Percentiles rank a stretch among this genome's conserved stretches.
Evolutionary conservation across 345 rosid species (phyloP).

Genomic region (Hevea brasiliensis): DNA sequence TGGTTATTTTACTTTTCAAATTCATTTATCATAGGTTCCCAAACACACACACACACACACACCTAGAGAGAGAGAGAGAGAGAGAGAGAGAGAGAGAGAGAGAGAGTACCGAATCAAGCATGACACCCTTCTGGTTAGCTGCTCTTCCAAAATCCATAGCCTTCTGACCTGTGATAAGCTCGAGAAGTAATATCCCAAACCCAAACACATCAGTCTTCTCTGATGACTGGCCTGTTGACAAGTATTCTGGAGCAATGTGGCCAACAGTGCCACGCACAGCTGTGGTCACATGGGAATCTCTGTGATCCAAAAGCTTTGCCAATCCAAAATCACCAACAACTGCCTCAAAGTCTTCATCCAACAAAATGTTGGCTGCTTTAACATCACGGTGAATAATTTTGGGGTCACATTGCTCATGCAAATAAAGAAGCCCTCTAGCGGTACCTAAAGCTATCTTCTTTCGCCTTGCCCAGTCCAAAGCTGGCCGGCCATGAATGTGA

Average conservation of each 20-base stretch:
- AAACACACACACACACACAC: no score
- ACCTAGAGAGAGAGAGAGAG: constrained; percentile 16
- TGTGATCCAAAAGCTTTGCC: constrained; percentile 94
- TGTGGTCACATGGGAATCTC: constrained; percentile 91
- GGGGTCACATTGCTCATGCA: constrained; percentile 94
- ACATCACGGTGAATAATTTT: constrained; percentile 95
- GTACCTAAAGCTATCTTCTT: constrained; percentile 89
- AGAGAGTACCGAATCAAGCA: constrained; percentile 85
- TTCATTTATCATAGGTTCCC: neutral
- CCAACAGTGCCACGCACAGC: constrained; percentile 95
- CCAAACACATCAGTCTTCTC: constrained; percentile 95
- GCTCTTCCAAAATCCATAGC: constrained; percentile 88
- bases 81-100: constrained; percentile 8
- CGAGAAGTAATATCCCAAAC: constrained; percentile 87
- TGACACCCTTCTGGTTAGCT: constrained; percentile 84
- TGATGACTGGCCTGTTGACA: constrained; percentile 90
- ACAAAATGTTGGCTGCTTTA: constrained; percentile 89
- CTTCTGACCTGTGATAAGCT: constrained; percentile 87
- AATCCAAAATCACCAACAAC: constrained; percentile 96
- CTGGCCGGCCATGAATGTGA: constrained; percentile 61
- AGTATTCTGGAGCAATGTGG: constrained; percentile 92
- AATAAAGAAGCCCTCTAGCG: constrained; percentile 80
- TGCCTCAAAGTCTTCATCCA: constrained; percentile 94
- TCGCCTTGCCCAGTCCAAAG: constrained; percentile 81
- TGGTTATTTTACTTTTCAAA: constrained; percentile 1